Conservation (phyloP, 2,329 filamentous ascomycete genomes). For the Orbilia ellipsospora region DNA sequence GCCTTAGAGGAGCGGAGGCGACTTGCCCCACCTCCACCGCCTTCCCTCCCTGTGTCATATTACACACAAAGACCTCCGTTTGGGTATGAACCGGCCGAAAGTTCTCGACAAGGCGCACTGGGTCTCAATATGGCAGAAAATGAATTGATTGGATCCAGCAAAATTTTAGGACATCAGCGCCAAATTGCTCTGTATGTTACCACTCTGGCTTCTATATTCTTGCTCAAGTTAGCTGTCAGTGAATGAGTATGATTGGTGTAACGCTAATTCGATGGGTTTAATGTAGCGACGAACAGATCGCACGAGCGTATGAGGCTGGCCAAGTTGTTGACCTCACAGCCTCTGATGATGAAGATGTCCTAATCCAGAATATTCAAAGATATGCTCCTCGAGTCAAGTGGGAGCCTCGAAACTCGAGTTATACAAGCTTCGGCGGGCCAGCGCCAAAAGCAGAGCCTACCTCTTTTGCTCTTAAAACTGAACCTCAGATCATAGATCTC, state of each 20-base stretch:
- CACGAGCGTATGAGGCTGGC: slow-evolving; percentile 2
- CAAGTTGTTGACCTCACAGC: slow-evolving; percentile 44
- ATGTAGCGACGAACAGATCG: slow-evolving; percentile 27
- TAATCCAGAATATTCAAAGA: neutral
- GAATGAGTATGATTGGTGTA: too few relatives aligned
- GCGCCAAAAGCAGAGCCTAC: slow-evolving; percentile 2
- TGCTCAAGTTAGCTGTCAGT: too few relatives aligned
- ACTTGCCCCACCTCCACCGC: neutral
- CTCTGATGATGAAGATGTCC: slow-evolving; percentile 24
- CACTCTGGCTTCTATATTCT: neutral
- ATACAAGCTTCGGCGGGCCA: slow-evolving; percentile 11
- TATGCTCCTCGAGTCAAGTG: slow-evolving; percentile 14
- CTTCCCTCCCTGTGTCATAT: neutral
- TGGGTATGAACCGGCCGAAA: neutral
- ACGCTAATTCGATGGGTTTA: neutral
- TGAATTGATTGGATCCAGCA: too few relatives aligned
- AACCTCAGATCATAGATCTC: slow-evolving; percentile 8
- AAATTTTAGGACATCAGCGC: neutral
- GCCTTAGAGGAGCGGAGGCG: slow-evolving; percentile 3
- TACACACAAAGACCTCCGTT: neutral
- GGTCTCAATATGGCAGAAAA: too few relatives aligned
- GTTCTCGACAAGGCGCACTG: neutral
- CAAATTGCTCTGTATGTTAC: neutral
- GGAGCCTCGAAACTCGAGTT: neutral
- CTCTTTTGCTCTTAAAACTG: neutral